Evolutionary conservation across 352 stramenopile genomes (phyloP), one percentile per base, ranked within the genome.

Genomic region (Pilasporangium apinafurcum): DNA sequence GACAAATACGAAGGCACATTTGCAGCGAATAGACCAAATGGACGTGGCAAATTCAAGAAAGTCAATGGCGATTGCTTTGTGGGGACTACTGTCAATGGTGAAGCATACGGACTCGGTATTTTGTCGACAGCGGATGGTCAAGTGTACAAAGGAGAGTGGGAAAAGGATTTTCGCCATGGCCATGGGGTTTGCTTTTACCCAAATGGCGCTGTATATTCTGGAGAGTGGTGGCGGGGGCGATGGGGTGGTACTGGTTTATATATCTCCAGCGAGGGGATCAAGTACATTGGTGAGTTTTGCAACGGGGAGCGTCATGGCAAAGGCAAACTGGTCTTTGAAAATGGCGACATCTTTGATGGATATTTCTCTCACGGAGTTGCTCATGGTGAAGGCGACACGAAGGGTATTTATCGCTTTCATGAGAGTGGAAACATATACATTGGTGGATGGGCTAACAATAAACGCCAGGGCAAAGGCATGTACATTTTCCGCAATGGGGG

Each of bases 141-240:
- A 55, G 63, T 86, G n/a, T 97, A 97, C 70, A 92, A 95, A 51
- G 81, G 81, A 1, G 38, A 86, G 30, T 92, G 78, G 78, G 43
- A 67, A 8, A 52, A 43, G 2, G 78, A 85, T 44, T 80, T 70
- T 41, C 78, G 73, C 9, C 64, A 87, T 29, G 73, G 78, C 1
- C 68, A 43, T 5, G 81, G 81, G 13, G 74, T 89, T 28, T 86
- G 70, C 21, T 90, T 78, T 45, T 91, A 91, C 38, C 48, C 73
- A 0, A 91, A 90, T 48, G 80, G 80, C 7, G 68, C 71, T 7
- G 57, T 90, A 5, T 92, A 91, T 51, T 73, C 74, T 24, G 81
- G 81, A 16, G 46, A 59, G 31, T 92, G 81, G 81, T 83, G 65
- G 61, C 61, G 63, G 13, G 72, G 80, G 0, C 62, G 61, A 5